phyloP scores from a whole-genome alignment of 1,139 yeast species.

The Kodamaea fungicola region DNA sequence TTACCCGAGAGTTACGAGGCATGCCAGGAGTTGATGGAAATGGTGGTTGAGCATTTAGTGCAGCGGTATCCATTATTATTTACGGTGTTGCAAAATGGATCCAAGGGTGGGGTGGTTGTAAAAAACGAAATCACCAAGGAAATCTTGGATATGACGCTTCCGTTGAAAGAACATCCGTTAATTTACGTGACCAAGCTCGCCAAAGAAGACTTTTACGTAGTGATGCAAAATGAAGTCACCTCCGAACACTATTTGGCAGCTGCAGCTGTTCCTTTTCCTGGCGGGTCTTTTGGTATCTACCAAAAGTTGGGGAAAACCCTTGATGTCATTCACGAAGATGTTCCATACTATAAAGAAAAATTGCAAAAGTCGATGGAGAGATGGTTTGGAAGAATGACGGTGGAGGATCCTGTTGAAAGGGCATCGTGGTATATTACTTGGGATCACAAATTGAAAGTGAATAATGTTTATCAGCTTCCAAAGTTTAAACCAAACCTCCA shows the following conservation, averaged over 20 bases:
- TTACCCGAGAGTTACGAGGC: constrained; percentile 67
- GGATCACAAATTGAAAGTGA: constrained; percentile 60
- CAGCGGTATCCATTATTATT: constrained; percentile 62
- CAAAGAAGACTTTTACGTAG: constrained; percentile 70
- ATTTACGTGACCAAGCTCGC: constrained; percentile 64
- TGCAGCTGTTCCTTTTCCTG: constrained; percentile 78
- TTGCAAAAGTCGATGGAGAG: constrained; percentile 70
- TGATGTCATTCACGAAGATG: constrained; percentile 65
- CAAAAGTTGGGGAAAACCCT: constrained; percentile 57
- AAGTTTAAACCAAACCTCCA: constrained; percentile 27
- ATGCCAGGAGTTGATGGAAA: constrained; percentile 60
- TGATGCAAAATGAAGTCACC: constrained; percentile 49
- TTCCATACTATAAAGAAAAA: constrained; percentile 68
- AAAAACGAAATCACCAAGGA: constrained; percentile 63
- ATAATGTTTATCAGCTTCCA: constrained; percentile 51
- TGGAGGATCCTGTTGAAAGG: constrained; percentile 62
- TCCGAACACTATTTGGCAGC: constrained; percentile 64
- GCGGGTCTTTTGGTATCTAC: constrained; percentile 65
- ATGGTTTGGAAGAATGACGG: constrained; percentile 62
- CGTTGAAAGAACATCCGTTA: constrained; percentile 62
- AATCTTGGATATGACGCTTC: constrained; percentile 53
- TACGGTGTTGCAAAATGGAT: constrained; percentile 31
- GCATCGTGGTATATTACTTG: constrained; percentile 76
- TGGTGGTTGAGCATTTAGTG: constrained; percentile 56
- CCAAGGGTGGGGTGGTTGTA: constrained; percentile 41